phyloP scores from a whole-genome alignment of 2,329 filamentous ascomycete genomes.

The Arthroderma sp. region DNA sequence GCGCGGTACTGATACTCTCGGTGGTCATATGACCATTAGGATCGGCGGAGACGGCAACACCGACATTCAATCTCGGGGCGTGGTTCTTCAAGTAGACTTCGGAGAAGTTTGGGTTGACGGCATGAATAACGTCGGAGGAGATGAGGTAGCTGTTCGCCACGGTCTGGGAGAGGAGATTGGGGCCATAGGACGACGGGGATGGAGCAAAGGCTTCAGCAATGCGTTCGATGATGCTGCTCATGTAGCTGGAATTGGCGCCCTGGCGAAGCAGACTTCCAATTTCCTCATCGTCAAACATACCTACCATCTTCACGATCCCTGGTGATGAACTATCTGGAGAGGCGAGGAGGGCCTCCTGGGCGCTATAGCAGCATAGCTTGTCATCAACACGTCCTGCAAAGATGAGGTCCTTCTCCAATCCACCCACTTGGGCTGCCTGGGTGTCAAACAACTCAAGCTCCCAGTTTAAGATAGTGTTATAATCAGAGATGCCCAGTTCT shows the following conservation, averaged over 20 bases:
- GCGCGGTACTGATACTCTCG: constrained; percentile 68
- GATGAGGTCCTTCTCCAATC: constrained; percentile 84
- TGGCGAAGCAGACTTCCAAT: constrained; percentile 85
- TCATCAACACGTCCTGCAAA: constrained; percentile 93
- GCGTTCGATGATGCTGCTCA: constrained; percentile 68
- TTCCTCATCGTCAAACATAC: constrained; percentile 95
- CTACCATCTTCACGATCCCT: constrained; percentile 71
- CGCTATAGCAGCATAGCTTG: constrained; percentile 91
- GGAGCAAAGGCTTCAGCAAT: constrained; percentile 53
- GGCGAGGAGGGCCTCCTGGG: constrained; percentile 68
- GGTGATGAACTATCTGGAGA: constrained; percentile 40
- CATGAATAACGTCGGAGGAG: constrained; percentile 85
- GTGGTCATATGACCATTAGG: constrained; percentile 95
- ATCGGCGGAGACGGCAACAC: constrained; percentile 66
- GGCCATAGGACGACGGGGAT: constrained; percentile 23
- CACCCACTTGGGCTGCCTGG: constrained; percentile 71
- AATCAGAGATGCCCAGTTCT: constrained; percentile 61
- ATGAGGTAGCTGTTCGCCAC: constrained; percentile 87
- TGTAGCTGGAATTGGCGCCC: constrained; percentile 79
- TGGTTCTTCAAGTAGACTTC: constrained; percentile 73
- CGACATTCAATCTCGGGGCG: constrained; percentile 75
- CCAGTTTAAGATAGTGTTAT: constrained; percentile 77
- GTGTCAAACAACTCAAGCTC: constrained; percentile 90
- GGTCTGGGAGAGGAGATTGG: constrained; percentile 58
- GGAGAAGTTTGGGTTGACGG: constrained; percentile 88